Conservation (phyloP, 1,139 yeast genomes). For the Sugiyamaella paludigena region DNA sequence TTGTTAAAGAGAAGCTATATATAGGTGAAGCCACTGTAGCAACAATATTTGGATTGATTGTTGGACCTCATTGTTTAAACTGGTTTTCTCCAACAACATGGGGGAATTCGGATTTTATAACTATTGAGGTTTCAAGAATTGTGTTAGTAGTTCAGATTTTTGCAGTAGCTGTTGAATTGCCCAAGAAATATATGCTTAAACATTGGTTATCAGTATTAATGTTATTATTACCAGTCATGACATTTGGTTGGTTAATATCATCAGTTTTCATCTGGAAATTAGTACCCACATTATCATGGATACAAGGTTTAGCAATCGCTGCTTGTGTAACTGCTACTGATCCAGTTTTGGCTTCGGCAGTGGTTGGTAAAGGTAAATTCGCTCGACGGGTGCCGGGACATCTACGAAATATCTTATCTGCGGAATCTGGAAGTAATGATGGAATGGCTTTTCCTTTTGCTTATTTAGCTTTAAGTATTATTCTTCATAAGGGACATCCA, state of each 20-base stretch:
- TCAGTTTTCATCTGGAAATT: constrained; percentile 83
- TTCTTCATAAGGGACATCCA: constrained; percentile 63
- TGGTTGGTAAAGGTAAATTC: constrained; percentile 95
- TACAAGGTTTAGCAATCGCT: constrained; percentile 73
- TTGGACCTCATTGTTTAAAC: constrained; percentile 87
- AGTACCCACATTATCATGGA: constrained; percentile 77
- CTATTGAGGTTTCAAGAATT: constrained; percentile 83
- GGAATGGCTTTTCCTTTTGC: constrained; percentile 98
- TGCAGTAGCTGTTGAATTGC: constrained; percentile 96
- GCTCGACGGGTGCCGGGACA: constrained; percentile 98
- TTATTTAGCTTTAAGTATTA: constrained; percentile 66
- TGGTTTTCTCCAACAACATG: constrained; percentile 89
- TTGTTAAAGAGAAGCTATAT: constrained; percentile 83
- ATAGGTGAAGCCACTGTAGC: constrained; percentile 98
- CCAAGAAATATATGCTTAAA: constrained; percentile 84
- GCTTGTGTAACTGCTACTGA: constrained; percentile 98
- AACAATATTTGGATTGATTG: constrained; percentile 81
- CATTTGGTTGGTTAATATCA: constrained; percentile 86
- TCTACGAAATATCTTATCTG: constrained; percentile 80
- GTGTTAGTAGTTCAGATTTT: constrained; percentile 91
- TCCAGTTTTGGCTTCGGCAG: constrained; percentile 97
- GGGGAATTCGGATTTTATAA: constrained; percentile 87
- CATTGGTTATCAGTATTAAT: constrained; percentile 85
- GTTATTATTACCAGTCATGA: constrained; percentile 88
- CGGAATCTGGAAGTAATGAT: constrained; percentile 96